Conservation (phyloP, 2,329 filamentous ascomycete genomes). For the Claviceps sp. region DNA sequence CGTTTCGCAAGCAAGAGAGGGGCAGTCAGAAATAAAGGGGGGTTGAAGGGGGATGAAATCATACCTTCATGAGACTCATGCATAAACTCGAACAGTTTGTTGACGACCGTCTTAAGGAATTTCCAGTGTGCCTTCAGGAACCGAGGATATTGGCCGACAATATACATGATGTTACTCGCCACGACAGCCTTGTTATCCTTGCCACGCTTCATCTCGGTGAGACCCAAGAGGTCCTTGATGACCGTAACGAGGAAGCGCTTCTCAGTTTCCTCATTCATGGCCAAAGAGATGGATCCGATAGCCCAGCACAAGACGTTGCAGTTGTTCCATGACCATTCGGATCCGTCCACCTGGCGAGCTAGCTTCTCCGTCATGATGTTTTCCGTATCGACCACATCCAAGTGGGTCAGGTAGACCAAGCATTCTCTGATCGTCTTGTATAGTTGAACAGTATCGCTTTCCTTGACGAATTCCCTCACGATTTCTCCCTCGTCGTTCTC, state of each 20-base stretch:
- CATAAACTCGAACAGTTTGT: slow-evolving; percentile 99
- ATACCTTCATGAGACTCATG: slow-evolving; percentile 94
- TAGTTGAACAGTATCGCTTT: slow-evolving; percentile 95
- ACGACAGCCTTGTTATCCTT: slow-evolving; percentile 99
- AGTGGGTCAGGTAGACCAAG: slow-evolving; percentile 88
- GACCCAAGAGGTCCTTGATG: slow-evolving; percentile 90
- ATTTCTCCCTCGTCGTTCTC: slow-evolving; percentile 99
- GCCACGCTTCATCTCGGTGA: slow-evolving; percentile 98
- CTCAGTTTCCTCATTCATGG: slow-evolving; percentile 99
- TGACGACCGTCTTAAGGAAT: slow-evolving; percentile 98
- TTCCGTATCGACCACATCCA: slow-evolving; percentile 95
- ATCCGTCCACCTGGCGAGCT: slow-evolving; percentile 83
- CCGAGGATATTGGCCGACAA: slow-evolving; percentile 94
- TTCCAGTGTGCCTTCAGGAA: slow-evolving; percentile 99
- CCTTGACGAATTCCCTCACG: slow-evolving; percentile 97
- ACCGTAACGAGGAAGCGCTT: slow-evolving; percentile 97
- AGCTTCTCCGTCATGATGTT: slow-evolving; percentile 99
- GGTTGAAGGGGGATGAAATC: slow-evolving; percentile 10
- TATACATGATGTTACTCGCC: slow-evolving; percentile 99
- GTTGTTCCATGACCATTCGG: slow-evolving; percentile 98
- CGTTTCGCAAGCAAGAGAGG: neutral
- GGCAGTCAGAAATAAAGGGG: neutral
- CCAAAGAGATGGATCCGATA: slow-evolving; percentile 93
- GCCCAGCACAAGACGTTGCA: slow-evolving; percentile 99
- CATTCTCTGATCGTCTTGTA: slow-evolving; percentile 99